Evolutionary conservation across 2,329 filamentous ascomycete species (phyloP).

Genomic region (Onygenales sp.): DNA sequence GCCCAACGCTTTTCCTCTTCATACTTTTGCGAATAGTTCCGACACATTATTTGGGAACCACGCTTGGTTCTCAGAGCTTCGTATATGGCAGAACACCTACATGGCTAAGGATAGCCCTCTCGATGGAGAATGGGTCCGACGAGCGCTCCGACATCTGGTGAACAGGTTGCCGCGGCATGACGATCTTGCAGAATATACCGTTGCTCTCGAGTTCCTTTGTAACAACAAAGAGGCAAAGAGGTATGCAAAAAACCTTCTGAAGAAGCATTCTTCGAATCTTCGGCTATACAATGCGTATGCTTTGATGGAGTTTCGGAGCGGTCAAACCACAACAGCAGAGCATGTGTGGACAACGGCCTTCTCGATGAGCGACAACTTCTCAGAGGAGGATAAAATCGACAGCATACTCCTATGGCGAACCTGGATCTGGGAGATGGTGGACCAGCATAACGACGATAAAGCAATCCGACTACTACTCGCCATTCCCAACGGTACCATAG

Average conservation of each 20-base stretch:
- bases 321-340: constrained; percentile 48
- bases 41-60: constrained; percentile 46
- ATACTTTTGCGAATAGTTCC: constrained; percentile 32
- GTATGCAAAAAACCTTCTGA: constrained; percentile 64
- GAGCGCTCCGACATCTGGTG: constrained; percentile 50
- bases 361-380: constrained; percentile 41
- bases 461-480: constrained; percentile 32
- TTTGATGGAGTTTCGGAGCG: constrained; percentile 55
- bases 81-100: constrained; percentile 20
- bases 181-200: constrained; percentile 55
- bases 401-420: constrained; percentile 45
- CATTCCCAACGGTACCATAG: constrained; percentile 26
- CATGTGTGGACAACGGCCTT: constrained; percentile 61
- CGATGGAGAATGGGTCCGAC: constrained; percentile 40
- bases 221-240: constrained; percentile 53
- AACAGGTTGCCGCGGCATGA: constrained; percentile 34
- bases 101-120: constrained; percentile 23
- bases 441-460: constrained; percentile 24
- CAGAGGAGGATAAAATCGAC: constrained; percentile 25
- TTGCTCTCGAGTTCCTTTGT: constrained; percentile 56
- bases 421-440: constrained; percentile 61
- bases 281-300: constrained; percentile 72
- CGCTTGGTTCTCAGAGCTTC: constrained; percentile 40
- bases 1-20: constrained; percentile 27
- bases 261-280: constrained; percentile 53